Percentiles rank a stretch among this genome's conserved stretches.
Conservation (phyloP, 202 grass and related monocot genomes). For the Zizania palustris region DNA sequence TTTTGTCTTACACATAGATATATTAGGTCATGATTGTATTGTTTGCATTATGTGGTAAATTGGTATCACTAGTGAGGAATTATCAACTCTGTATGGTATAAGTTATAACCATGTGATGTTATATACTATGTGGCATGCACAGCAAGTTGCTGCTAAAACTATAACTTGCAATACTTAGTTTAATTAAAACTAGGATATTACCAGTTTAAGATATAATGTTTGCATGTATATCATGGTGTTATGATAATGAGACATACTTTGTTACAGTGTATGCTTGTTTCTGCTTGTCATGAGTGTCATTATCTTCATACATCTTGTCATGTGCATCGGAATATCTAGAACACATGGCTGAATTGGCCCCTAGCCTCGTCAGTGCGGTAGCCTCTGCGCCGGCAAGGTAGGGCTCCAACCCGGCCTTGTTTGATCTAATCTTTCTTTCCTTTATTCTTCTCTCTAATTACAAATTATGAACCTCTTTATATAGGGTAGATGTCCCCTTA, state of each 20-base stretch:
- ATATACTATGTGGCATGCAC: neutral
- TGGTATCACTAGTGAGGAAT: neutral
- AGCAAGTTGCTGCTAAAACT: neutral
- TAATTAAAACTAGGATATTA: neutral
- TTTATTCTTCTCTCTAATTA: no score
- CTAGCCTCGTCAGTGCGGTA: no score
- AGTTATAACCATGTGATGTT: neutral
- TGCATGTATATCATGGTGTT: neutral
- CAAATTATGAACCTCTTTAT: no score
- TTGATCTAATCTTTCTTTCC: no score
- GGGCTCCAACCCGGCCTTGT: no score
- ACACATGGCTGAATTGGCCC: no score
- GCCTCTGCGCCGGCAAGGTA: no score
- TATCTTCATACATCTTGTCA: constrained; percentile 16
- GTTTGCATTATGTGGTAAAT: neutral
- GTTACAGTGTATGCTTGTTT: no score
- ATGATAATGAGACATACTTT: neutral
- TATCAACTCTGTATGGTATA: neutral
- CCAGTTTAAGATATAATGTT: neutral
- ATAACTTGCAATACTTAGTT: neutral
- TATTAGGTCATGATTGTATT: neutral
- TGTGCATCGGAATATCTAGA: no score
- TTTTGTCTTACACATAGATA: neutral
- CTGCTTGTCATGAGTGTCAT: neutral
- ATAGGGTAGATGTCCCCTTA: no score